These are phyloP conservation scores for Boletus pseudopeckii DNA, from an alignment of 768 basidiomycete genomes.

Conservation along the genomic window DNA sequence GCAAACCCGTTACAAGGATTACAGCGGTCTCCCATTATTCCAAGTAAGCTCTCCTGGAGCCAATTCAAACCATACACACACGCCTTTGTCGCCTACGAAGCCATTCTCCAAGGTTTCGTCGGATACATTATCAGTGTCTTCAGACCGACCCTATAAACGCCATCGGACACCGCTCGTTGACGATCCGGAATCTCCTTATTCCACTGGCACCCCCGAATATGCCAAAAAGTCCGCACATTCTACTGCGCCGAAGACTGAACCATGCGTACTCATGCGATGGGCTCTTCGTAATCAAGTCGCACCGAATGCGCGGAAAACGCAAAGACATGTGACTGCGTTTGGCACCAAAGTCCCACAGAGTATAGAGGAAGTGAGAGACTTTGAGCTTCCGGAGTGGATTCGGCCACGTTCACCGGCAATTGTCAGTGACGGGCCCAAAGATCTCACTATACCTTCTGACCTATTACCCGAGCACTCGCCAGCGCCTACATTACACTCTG, in stretches of 20 bases:
- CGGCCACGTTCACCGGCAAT: constrained; percentile 20
- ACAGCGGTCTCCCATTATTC: constrained; percentile 2
- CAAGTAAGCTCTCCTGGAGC: constrained; percentile 17
- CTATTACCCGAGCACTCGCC: constrained; percentile 1
- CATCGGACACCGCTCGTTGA: constrained; percentile 18
- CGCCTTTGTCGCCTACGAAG: constrained; percentile 22
- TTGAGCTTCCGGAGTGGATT: constrained; percentile 56
- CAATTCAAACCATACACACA: constrained; percentile 9
- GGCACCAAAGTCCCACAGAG: constrained; percentile 53
- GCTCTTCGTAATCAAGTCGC: constrained; percentile 47
- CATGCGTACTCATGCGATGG: constrained; percentile 44
- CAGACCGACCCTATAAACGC: constrained; percentile 32
- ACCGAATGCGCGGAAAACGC: constrained; percentile 45
- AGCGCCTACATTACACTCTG: constrained; percentile 13
- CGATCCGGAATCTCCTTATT: constrained; percentile 23
- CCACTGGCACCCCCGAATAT: constrained; percentile 22
- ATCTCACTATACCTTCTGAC: not conserved
- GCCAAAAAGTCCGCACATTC: constrained; percentile 7
- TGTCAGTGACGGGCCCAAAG: constrained; percentile 5
- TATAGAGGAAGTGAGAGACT: constrained; percentile 49
- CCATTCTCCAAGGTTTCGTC: constrained; percentile 30
- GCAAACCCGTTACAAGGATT: constrained; percentile 23
- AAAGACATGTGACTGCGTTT: constrained; percentile 56
- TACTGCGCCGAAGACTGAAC: constrained; percentile 20
- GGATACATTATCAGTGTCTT: constrained; percentile 26